Base-by-base conservation (phyloP, 345 rosid species). In the Physaria fendleri region DNA sequence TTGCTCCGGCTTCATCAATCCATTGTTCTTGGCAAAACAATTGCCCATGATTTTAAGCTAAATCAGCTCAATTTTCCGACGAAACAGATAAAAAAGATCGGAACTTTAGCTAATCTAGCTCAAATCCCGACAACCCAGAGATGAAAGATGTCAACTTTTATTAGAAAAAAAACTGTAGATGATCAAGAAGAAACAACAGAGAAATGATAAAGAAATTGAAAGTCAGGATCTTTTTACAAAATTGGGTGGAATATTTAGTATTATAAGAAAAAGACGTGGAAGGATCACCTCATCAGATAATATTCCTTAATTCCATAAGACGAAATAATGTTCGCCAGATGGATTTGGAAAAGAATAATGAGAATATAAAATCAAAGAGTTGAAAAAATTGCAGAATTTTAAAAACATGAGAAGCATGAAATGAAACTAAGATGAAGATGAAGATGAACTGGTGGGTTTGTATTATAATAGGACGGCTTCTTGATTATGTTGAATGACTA, bases 371-470 rank as follows among this genome's bases (percentile, higher is more conserved):
- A 11, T 23, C 7, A 54, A 18, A 21, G 29, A 35, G 61, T 52
- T 69, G 62, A 45, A 53, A 42, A 22, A 6, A 50, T 22, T 57
- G 54, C 37, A 50, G 60, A 40, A 15, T 28, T 21, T 44, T n/a
- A n/a, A n/a, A n/a, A 39, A 22, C 69, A 56, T 62, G 69, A 62
- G 64, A 61, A 62, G 59, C 74, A 62, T 69, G 69, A 62, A 56
- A 61, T 53, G 27, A 35, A 35, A 33, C 22, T 9, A 1, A 5
- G 1, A 20, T 9, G 44, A 32, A 49, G 29, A 66, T 21, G 29
- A 34, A 34, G 1, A 29, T 38, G 63, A 45, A 34, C 43, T 57
- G 29, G 50, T 46, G 32, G 12, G 23, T 54, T 56, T 17, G 1
- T 28, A 63, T 33, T 45, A 37, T 11, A n/a, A 40, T 29, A 23